Base-by-base conservation (phyloP, 768 basidiomycete genomes). In the Leccinum boreale region DNA sequence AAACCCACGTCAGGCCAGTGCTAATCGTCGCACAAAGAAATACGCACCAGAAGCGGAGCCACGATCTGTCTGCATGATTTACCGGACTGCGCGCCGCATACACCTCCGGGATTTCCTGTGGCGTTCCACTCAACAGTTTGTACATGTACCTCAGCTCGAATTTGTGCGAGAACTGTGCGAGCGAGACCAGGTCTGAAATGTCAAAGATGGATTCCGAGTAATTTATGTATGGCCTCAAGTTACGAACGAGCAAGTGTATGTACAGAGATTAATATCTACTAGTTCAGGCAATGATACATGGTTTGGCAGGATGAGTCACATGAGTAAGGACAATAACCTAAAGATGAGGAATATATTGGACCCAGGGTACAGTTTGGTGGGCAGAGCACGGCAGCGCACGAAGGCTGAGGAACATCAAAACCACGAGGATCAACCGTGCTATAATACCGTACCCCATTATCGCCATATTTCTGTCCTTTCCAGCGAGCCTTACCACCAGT, bases 81-180 rank as follows among this genome's bases (percentile, higher is more conserved):
- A 90, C 68, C 0, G 90, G 87, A 3, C 86, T 88, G n/a, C 88
- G 77, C 35, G 79, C 79, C 21, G 74, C 70, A 65, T 84, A 86
- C 19, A 85, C 75, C 28, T 85, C 75, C 0, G 85, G 83, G n/a
- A 84, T 67, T 56, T 85, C 76, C 19, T 75, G 66, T 2, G 66
- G 66, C 2, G 79, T 76, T 3, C 85, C 86, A 1, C 90, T 89
- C 17, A 90, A 60, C n/a, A 92, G 75, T 65, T 81, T 83, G 58
- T 78, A 75, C 63, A 84, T 67, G 66, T 86, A 87, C 49, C 73
- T 72, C 45, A 79, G 78, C 70, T 87, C 84, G 54, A 86, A 88
- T 68, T 89, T 92, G 74, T 92, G 89, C 6, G 87, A 87, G 58
- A 83, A 82, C 45, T 80, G 74, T 4, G 77, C 80, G 7, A 92